These are phyloP conservation scores for Backusella macrospora DNA, from an alignment of 192 early-diverging fungal species.

Conservation along the genomic window DNA sequence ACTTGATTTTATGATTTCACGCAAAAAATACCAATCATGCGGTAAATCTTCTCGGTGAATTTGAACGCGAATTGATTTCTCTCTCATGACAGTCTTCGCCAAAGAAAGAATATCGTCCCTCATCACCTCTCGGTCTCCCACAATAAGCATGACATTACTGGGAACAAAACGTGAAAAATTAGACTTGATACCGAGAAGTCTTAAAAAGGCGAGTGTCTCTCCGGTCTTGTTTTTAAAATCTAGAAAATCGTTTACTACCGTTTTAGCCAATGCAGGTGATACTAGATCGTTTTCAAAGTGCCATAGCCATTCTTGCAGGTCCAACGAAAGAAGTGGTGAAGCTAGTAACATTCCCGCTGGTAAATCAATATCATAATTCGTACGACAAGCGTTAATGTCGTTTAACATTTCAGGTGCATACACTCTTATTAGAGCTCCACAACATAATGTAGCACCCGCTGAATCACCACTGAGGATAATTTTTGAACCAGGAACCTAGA, in stretches of 20 bases:
- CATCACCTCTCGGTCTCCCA: slow-evolving; percentile 31
- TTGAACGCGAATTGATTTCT: background rate
- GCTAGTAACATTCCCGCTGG: slow-evolving; percentile 34
- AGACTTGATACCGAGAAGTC: background rate
- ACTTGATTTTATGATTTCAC: slow-evolving; percentile 14
- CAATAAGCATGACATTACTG: slow-evolving; percentile 6
- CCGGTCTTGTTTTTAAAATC: slow-evolving; percentile 11
- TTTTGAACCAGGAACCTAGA: slow-evolving; percentile 25
- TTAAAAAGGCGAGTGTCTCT: slow-evolving; percentile 7
- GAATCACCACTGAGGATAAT: slow-evolving; percentile 35
- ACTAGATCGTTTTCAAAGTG: slow-evolving; percentile 29
- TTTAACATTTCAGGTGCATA: slow-evolving; percentile 21
- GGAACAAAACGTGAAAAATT: slow-evolving; percentile 25
- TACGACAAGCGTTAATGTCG: slow-evolving; percentile 8
- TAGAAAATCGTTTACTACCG: slow-evolving; percentile 25
- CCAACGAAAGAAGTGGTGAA: slow-evolving; percentile 32
- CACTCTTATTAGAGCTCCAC: slow-evolving; percentile 28
- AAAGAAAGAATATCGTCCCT: slow-evolving; percentile 29
- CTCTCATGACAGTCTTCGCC: background rate
- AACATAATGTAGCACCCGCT: slow-evolving; percentile 28
- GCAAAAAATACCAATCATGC: slow-evolving; percentile 22
- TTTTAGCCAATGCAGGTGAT: slow-evolving; percentile 5
- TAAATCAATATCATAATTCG: background rate
- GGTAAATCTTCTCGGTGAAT: slow-evolving; percentile 3
- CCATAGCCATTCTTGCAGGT: slow-evolving; percentile 24